A percentile compares a stretch with the other conserved stretches of the same genome.
Conservation (phyloP, 163 green algal genomes). For the Trebouxiophyceae sp. region DNA sequence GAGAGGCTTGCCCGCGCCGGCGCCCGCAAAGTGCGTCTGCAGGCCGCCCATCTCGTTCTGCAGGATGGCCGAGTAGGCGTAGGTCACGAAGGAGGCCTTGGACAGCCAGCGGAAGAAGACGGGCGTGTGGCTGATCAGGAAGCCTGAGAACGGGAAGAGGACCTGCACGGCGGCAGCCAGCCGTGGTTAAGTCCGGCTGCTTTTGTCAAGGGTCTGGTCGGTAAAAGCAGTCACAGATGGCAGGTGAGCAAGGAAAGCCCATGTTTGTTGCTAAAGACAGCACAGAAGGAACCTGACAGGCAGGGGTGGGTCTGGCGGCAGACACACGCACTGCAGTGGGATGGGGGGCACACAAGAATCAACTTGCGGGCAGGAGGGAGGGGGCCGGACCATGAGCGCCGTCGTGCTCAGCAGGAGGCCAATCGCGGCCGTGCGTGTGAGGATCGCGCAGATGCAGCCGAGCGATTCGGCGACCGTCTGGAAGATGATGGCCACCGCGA, state of each 20-base stretch:
- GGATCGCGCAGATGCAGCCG: slow-evolving; percentile 19
- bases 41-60: background rate
- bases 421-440: slow-evolving; percentile 12
- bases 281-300: no score
- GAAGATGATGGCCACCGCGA: slow-evolving; percentile 21
- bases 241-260: no score
- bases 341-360: no score
- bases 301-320: no score
- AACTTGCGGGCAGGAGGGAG: background rate
- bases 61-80: slow-evolving; percentile 16
- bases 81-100: slow-evolving; percentile 35
- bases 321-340: no score
- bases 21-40: background rate
- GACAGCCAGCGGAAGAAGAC: slow-evolving; percentile 33
- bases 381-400: background rate
- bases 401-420: slow-evolving; percentile 17
- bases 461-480: slow-evolving; percentile 28
- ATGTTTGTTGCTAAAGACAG: no score
- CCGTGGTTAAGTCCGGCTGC: no score
- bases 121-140: slow-evolving; percentile 20
- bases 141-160: slow-evolving; percentile 28
- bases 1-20: no score
- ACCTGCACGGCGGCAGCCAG: slow-evolving; percentile 17
- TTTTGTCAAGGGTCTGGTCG: no score
- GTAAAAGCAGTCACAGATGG: no score